These are phyloP conservation scores for Helianthus tuberosus DNA, from an alignment of 129 eudicot species.

Conservation along the genomic window DNA sequence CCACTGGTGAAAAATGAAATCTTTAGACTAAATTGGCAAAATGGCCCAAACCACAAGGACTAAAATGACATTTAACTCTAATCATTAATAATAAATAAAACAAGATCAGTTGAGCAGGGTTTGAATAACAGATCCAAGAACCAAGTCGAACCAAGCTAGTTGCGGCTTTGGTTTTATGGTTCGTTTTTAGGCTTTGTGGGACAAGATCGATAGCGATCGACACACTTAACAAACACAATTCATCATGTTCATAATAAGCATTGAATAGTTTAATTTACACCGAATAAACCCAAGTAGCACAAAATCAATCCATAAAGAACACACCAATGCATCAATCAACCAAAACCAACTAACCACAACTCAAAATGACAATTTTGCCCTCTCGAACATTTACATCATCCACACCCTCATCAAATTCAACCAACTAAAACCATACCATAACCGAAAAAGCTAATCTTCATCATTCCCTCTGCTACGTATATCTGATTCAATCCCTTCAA, in stretches of 20 bases:
- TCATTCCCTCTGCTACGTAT: slow-evolving; percentile 62
- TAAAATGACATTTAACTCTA: too few species aligned
- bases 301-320: slow-evolving; percentile 18
- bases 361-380: slow-evolving; percentile 9
- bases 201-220: too few species aligned
- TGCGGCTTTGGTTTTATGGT: too few species aligned
- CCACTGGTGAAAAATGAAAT: too few species aligned
- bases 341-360: slow-evolving; percentile 15
- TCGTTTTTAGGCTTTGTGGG: too few species aligned
- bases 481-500: slow-evolving; percentile 68
- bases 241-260: slow-evolving; percentile 5
- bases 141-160: too few species aligned
- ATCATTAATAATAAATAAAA: too few species aligned
- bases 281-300: slow-evolving; percentile 10
- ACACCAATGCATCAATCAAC: slow-evolving; percentile 25
- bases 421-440: slow-evolving; percentile 36
- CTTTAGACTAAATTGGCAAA: too few species aligned
- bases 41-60: too few species aligned
- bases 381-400: slow-evolving; percentile 34
- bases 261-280: slow-evolving; percentile 26
- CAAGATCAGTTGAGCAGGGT: too few species aligned
- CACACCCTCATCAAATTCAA: slow-evolving; percentile 54
- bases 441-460: slow-evolving; percentile 36
- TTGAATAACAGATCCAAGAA: too few species aligned
- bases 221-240: too few species aligned